phyloP scores from a whole-genome alignment of 768 basidiomycete species.

The Boletus tomentosulus region DNA sequence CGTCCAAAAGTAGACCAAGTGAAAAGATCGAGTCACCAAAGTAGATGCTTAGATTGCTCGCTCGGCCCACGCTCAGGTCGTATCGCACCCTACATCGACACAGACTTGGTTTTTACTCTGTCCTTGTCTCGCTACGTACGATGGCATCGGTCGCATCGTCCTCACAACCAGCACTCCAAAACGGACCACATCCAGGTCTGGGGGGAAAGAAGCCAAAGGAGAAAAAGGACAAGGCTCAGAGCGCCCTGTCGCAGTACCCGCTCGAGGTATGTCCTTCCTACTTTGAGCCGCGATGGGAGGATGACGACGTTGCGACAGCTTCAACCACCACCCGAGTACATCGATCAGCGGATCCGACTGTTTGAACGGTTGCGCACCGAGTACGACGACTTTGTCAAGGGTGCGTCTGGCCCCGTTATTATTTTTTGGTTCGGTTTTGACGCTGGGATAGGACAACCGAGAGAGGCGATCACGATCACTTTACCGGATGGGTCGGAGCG shows the following conservation, averaged over 20 bases:
- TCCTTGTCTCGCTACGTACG: conserved; percentile 16
- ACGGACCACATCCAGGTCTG: conserved; percentile 37
- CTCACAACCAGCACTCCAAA: conserved; percentile 46
- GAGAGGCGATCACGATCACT: conserved; percentile 79
- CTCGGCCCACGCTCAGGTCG: conserved; percentile 27
- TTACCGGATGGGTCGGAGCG: conserved; percentile 83
- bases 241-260: conserved; percentile 44
- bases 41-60: conserved; percentile 34
- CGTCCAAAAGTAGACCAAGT: conserved; percentile 23
- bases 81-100: conserved; percentile 18
- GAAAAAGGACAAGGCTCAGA: conserved; percentile 36
- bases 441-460: conserved; percentile 53
- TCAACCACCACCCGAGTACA: conserved; percentile 79
- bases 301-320: conserved; percentile 44
- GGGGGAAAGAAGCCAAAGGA: conserved; percentile 42
- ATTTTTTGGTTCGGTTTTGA: neutral
- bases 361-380: conserved; percentile 85
- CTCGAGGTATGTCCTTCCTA: conserved; percentile 48
- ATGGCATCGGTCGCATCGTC: conserved; percentile 59
- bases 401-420: conserved; percentile 35
- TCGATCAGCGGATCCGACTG: conserved; percentile 85
- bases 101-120: conserved; percentile 1
- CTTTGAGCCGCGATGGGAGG: neutral
- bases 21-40: conserved; percentile 13
- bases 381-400: conserved; percentile 74